Base-by-base conservation (phyloP, 2,329 filamentous ascomycete genomes). In the Stagonosporopsis vannaccii region DNA sequence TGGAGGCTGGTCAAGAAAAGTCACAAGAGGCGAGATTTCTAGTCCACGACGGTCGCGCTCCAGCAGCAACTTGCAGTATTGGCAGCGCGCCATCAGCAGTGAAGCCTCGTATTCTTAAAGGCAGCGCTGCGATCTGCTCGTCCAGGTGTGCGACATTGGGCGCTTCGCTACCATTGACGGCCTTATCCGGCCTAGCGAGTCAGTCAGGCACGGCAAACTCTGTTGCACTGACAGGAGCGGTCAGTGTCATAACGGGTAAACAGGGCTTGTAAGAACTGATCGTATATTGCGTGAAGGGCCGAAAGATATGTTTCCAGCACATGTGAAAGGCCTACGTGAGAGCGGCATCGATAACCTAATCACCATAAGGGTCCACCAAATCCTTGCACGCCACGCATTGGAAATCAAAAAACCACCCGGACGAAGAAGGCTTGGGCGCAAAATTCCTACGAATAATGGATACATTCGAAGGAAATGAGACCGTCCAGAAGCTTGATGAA, bases 401-500 rank as follows among this genome's bases (percentile, higher is more conserved):
- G 57, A 63, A 62, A 61, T 56, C 62, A 71, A 57, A 66, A 54
- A 64, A 65, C 67, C 71, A 67, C 72, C 69, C 67, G 65, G 69
- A 72, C 69, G 63, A 71, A 49, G 68, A 66, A 51, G 66, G 60
- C 73, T 51, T 47, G 37, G 30, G 25, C 23, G 30, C n/a, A 17
- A 42, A 43, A 35, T 37, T 65, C 65, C 61, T 53, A 59, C 56
- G 28, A 57, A 68, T 61, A 69, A 68, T 72, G 73, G 73, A 70
- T 74, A 75, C 71, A 75, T 71, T 64, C 55, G 62, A 67, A 51
- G 57, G 60, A 60, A 30, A 48, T 30, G 15, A 44, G 19, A 52
- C 48, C 58, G 39, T 61, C 39, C 51, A 63, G 36, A 43, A 54
- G 26, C 37, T 44, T 45, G 20, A 26, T 51, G 30, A 26, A 46